These are phyloP conservation scores for Wickerhamomyces sydowiorum DNA, from an alignment of 805 yeast genomes.

Conservation along the genomic window DNA sequence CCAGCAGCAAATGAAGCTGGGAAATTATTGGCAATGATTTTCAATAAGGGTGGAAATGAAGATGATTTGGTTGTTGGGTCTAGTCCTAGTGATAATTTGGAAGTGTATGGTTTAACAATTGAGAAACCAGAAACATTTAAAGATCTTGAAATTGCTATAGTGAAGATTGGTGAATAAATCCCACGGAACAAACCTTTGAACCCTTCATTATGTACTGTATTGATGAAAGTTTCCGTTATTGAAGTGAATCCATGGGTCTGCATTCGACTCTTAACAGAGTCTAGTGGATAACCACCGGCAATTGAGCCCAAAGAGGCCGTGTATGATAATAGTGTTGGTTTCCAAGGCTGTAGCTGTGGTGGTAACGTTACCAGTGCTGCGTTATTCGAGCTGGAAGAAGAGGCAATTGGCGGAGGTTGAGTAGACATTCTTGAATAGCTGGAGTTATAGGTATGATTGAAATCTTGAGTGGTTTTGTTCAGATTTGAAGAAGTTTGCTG, in stretches of 20 bases:
- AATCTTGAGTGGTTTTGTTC: no score
- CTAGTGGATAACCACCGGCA: slow-evolving; percentile 83
- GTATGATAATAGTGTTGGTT: slow-evolving; percentile 51
- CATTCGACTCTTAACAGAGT: slow-evolving; percentile 81
- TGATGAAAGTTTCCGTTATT: slow-evolving; percentile 29
- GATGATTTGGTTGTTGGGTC: neutral
- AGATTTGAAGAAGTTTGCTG: no score
- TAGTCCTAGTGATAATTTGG: neutral
- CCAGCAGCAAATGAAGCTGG: neutral
- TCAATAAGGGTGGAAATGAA: neutral
- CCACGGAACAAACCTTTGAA: slow-evolving; percentile 44
- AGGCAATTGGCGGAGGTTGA: neutral
- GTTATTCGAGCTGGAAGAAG: neutral
- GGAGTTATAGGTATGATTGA: no score
- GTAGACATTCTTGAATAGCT: neutral
- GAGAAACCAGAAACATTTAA: neutral
- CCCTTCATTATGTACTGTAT: slow-evolving; percentile 38
- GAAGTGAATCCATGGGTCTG: slow-evolving; percentile 51
- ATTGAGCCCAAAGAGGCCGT: slow-evolving; percentile 71
- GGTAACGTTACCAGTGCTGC: neutral
- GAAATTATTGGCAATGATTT: neutral
- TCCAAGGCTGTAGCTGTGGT: neutral
- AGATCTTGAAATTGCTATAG: slow-evolving; percentile 1
- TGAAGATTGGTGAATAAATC: neutral
- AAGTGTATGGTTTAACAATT: neutral